Evolutionary conservation across 345 rosid species (phyloP).

Genomic region (Kandelia obovata): DNA sequence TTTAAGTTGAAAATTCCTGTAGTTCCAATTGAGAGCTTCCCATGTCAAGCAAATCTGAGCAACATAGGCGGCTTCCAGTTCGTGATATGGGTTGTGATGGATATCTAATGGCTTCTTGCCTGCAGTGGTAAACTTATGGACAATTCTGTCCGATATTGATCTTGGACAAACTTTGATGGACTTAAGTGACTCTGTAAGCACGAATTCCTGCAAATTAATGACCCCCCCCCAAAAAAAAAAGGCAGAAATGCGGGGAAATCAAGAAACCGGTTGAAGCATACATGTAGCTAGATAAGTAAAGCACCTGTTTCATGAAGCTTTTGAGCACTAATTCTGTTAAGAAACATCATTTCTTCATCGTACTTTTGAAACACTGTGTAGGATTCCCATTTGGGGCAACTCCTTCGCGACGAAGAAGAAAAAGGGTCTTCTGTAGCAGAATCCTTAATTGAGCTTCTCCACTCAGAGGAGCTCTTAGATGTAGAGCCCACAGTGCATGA

Average conservation of each 20-base stretch:
- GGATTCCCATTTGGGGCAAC: slow-evolving; percentile 98
- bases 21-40: slow-evolving; percentile 97
- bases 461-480: slow-evolving; percentile 96
- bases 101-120: slow-evolving; percentile 47
- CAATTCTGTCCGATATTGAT: slow-evolving; percentile 86
- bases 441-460: slow-evolving; percentile 91
- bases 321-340: slow-evolving; percentile 73
- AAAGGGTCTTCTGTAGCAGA: slow-evolving; percentile 85
- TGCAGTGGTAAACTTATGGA: slow-evolving; percentile 58
- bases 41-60: slow-evolving; percentile 92
- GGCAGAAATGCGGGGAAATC: neutral
- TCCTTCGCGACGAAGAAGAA: slow-evolving; percentile 84
- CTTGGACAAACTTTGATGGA: slow-evolving; percentile 79
- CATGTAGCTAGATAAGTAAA: neutral
- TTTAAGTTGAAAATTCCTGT: slow-evolving; percentile 71
- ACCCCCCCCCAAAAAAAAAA: too few species aligned
- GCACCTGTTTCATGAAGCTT: slow-evolving; percentile 93
- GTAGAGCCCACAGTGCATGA: slow-evolving; percentile 86
- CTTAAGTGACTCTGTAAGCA: slow-evolving; percentile 59
- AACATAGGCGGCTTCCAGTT: slow-evolving; percentile 80
- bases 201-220: neutral
- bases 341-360: slow-evolving; percentile 95
- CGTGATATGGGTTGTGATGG: slow-evolving; percentile 77
- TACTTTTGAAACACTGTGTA: slow-evolving; percentile 93
- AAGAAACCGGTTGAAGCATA: neutral